Evolutionary conservation across 2,329 filamentous ascomycete species (phyloP), one percentile per base, ranked within the genome.

Genomic region (Phaeophleospora eucalypticola): DNA sequence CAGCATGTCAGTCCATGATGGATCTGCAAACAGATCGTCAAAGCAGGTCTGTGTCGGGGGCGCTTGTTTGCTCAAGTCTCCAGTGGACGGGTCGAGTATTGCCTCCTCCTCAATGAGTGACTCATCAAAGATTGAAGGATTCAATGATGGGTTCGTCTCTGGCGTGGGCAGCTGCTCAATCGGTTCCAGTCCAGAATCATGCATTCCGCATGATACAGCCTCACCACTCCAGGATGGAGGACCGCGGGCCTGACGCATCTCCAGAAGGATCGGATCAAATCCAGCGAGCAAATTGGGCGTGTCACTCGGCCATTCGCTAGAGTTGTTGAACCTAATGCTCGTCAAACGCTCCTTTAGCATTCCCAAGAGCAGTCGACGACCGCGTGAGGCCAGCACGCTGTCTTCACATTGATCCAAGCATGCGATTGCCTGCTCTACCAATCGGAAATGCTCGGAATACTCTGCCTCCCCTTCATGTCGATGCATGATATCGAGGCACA

Each of bases 401-500:
- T 46, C 38, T 29, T 43, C 24, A 34, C 39, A 21, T 19, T 21
- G 18, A 12, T 10, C 24, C 16, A 46, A 38, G 2, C 45, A n/a
- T n/a, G 34, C 6, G 18, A 50, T 44, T 3, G 38, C 43, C n/a
- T 43, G 24, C 2, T 50, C 43, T 20, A 46, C 27, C 18, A 46
- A 21, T 9, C 9, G 8, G 3, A 32, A 10, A 19, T 46, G 36
- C 34, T 46, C 39, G 7, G n/a, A 14, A 12, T 33, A 35, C 36
- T 50, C 47, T 8, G 43, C 21, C n/a, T 50, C 43, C 15, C 17
- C 20, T 36, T 38, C 16, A 10, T 17, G 8, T 16, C 47, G 43
- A 20, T 46, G 33, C 27, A 39, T 46, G n/a, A 43, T 10, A 35
- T 50, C 38, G 14, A 46, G 39, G 35, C 47, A 43, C 2, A 50